Evolutionary conservation across 2,329 filamentous ascomycete genomes (phyloP).

Genomic region (Trichoderma hamatum): DNA sequence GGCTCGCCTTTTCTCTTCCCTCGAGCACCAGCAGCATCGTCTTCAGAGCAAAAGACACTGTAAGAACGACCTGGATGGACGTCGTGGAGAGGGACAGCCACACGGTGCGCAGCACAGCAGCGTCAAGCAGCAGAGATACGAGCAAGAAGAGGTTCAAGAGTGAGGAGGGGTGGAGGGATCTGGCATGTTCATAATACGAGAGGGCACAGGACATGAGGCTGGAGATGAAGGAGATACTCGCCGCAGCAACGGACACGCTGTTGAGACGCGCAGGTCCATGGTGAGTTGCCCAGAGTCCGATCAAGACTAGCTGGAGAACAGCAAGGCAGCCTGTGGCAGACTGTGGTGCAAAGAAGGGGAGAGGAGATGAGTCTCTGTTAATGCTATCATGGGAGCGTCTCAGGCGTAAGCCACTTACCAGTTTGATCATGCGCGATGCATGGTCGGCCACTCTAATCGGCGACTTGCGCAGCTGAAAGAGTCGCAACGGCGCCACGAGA

Average conservation of each 20-base stretch:
- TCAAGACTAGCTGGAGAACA: conserved; percentile 39
- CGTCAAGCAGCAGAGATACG: conserved; percentile 41
- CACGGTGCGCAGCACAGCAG: conserved; percentile 34
- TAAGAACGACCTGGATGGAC: conserved; percentile 41
- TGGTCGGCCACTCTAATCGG: conserved; percentile 35
- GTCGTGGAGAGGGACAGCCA: conserved; percentile 35
- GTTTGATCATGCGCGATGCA: conserved; percentile 35
- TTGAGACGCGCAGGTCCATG: conserved; percentile 30
- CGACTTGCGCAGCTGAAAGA: conserved; percentile 34
- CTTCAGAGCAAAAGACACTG: conserved; percentile 40
- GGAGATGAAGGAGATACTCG: conserved; percentile 34
- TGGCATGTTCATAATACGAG: conserved; percentile 36
- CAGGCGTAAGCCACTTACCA: conserved; percentile 31
- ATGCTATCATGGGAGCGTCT: neutral
- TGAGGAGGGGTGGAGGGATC: conserved; percentile 39
- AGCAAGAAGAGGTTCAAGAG: conserved; percentile 42
- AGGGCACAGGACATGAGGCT: conserved; percentile 38
- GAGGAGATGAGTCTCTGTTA: neutral
- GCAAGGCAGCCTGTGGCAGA: conserved; percentile 35
- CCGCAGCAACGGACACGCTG: conserved; percentile 38
- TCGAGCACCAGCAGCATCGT: conserved; percentile 43
- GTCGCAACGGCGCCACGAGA: conserved; percentile 38
- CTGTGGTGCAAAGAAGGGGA: conserved; percentile 28
- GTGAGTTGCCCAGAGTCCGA: conserved; percentile 39
- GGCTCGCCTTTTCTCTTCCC: conserved; percentile 43